Evolutionary conservation across 768 basidiomycete species (phyloP), one percentile per base, ranked within the genome.

Genomic region (Lentinus brumalis): DNA sequence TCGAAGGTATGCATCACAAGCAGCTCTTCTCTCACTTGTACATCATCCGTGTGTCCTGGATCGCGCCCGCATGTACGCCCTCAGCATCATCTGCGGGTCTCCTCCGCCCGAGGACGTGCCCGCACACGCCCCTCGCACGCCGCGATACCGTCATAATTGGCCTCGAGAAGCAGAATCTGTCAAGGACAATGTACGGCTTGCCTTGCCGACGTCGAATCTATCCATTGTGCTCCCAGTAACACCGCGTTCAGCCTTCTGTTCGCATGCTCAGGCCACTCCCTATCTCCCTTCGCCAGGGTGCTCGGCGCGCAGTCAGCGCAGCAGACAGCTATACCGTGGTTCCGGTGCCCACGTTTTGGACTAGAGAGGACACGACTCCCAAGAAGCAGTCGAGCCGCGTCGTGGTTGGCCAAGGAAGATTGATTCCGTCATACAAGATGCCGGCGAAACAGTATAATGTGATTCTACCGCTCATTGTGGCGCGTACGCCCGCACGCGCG

Each of bases 121-220:
- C 26, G 26, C 42, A 14, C 31, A 31, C 40, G 39, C 38, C 15
- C 40, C 50, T 32, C 49, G 5, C 12, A 30, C 29, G 21, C 45
- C 18, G 46, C 54, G 29, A n/a, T 8, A 41, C 29, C 50, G 29
- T 44, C 50, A 42, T 44, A 12, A 49, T n/a, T 57, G 31, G 49
- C 49, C 30, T 32, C 29, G 31, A 42, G 50, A 58, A 58, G 40
- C 41, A 16, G 50, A 41, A 18, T 30, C 40, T 38, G 38, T 5
- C n/a, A 40, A 42, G n/a, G 15, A 4, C 31, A 49, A n/a, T 44
- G 35, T 46, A 32, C 50, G 42, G 16, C 47, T 15, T 18, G 50
- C 21, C 44, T 6, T 56, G 54, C 60, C 60, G 54, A 51, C 21
- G 50, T 29, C 29, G 54, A 61, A 61, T 61, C 50, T 61, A 61